Evolutionary conservation across 2,329 filamentous ascomycete genomes (phyloP).

Genomic region (Colletotrichum musicola): DNA sequence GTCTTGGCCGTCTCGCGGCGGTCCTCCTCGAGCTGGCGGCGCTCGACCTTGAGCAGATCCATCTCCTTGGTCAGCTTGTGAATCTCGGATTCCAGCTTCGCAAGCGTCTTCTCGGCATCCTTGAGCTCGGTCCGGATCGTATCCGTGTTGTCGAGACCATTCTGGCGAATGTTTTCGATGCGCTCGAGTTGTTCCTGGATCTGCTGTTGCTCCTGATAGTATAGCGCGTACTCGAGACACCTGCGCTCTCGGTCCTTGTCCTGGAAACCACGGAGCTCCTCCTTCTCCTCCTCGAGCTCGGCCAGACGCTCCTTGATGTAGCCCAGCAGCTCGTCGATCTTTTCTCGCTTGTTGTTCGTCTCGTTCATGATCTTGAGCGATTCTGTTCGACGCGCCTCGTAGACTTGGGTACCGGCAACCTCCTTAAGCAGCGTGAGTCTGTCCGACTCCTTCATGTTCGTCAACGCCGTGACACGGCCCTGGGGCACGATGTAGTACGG

Average conservation of each 20-base stretch:
- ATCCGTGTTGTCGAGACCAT: conserved; percentile 86
- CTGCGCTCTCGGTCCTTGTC: conserved; percentile 93
- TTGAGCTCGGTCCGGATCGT: conserved; percentile 82
- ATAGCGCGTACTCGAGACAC: conserved; percentile 94
- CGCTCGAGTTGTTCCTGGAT: conserved; percentile 83
- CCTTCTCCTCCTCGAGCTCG: conserved; percentile 96
- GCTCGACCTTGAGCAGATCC: conserved; percentile 87
- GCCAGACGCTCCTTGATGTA: conserved; percentile 91
- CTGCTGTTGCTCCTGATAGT: conserved; percentile 87
- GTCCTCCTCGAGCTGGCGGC: conserved; percentile 89
- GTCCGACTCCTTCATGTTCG: conserved; percentile 98
- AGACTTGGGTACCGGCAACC: conserved; percentile 97
- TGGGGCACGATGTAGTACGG: conserved; percentile 99
- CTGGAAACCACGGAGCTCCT: conserved; percentile 93
- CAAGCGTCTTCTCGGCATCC: conserved; percentile 83
- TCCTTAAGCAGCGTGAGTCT: conserved; percentile 92
- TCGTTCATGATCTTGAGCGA: conserved; percentile 97
- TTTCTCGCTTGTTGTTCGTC: conserved; percentile 92
- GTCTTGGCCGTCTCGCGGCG: conserved; percentile 83
- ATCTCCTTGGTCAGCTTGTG: conserved; percentile 84
- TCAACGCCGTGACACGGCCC: conserved; percentile 93
- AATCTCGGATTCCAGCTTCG: conserved; percentile 82
- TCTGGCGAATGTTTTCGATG: conserved; percentile 84
- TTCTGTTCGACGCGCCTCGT: conserved; percentile 91
- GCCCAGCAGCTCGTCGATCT: conserved; percentile 92